These are phyloP conservation scores for Tardiomyces blankii DNA, from an alignment of 1,139 yeast species.

Conservation along the genomic window DNA sequence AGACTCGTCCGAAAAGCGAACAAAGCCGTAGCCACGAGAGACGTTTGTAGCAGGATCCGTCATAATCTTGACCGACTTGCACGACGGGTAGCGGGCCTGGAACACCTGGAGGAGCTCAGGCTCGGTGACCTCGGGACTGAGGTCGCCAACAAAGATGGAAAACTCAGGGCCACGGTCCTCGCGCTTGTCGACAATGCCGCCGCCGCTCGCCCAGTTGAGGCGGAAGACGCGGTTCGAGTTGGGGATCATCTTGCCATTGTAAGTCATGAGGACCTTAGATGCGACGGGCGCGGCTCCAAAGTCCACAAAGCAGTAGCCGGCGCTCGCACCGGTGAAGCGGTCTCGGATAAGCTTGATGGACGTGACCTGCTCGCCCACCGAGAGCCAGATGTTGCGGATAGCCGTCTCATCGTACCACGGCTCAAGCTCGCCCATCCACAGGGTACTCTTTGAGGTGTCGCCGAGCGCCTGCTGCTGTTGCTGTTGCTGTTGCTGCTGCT, in stretches of 20 bases:
- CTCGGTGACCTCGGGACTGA: constrained; percentile 69
- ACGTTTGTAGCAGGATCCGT: constrained; percentile 63
- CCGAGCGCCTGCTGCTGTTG: not conserved
- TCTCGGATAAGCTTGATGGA: constrained; percentile 50
- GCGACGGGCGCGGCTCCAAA: constrained; percentile 60
- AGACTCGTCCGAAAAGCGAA: constrained; percentile 63
- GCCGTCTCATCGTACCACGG: constrained; percentile 66
- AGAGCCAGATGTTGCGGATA: constrained; percentile 57
- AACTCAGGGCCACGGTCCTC: constrained; percentile 40
- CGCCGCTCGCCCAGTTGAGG: constrained; percentile 82
- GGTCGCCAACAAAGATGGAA: constrained; percentile 80
- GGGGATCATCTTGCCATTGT: constrained; percentile 64
- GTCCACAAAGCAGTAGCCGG: constrained; percentile 82
- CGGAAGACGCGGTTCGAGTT: constrained; percentile 50
- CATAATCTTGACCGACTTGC: constrained; percentile 82
- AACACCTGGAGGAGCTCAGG: constrained; percentile 55
- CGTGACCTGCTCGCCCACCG: constrained; percentile 37
- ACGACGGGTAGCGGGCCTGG: constrained; percentile 59
- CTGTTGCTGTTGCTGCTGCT: too few species aligned
- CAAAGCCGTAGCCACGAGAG: constrained; percentile 87
- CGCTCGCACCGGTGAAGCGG: constrained; percentile 37
- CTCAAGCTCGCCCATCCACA: constrained; percentile 96
- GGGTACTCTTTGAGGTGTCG: constrained; percentile 18
- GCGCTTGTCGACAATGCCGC: constrained; percentile 32
- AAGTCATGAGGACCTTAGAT: constrained; percentile 43